Percentiles rank a stretch among this genome's conserved stretches.
Conservation (phyloP, 2,329 filamentous ascomycete genomes). For the Hymenoscyphus scutula region DNA sequence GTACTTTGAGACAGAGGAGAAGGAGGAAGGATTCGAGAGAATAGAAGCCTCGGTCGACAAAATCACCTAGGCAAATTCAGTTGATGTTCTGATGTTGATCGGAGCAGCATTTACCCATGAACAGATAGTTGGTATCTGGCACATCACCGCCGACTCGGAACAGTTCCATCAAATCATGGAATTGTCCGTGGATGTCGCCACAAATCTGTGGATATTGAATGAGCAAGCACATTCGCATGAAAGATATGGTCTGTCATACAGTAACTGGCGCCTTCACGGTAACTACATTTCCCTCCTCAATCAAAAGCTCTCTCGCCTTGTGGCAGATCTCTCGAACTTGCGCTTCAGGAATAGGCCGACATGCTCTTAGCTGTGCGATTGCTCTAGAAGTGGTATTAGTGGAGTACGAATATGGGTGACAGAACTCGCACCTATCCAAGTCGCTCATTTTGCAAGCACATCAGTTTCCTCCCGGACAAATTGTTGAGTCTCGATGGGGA, state of each 20-base stretch:
- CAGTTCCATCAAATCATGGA: slow-evolving; percentile 95
- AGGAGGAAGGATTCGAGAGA: slow-evolving; percentile 95
- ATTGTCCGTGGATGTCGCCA: slow-evolving; percentile 95
- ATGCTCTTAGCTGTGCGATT: slow-evolving; percentile 92
- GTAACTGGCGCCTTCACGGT: slow-evolving; percentile 93
- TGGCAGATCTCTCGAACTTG: slow-evolving; percentile 97
- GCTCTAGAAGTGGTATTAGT: slow-evolving; percentile 55
- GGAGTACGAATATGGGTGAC: slow-evolving; percentile 1
- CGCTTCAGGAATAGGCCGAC: slow-evolving; percentile 90
- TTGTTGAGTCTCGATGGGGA: background rate
- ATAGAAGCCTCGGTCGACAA: slow-evolving; percentile 97
- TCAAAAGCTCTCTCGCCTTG: slow-evolving; percentile 91
- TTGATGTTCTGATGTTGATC: background rate
- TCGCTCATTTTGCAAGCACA: slow-evolving; percentile 69
- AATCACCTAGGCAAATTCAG: slow-evolving; percentile 64
- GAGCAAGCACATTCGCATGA: slow-evolving; percentile 18
- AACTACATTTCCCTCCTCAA: slow-evolving; percentile 97
- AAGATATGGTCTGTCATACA: slow-evolving; percentile 45
- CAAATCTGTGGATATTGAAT: slow-evolving; percentile 62
- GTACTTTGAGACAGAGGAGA: slow-evolving; percentile 91
- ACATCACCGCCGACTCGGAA: slow-evolving; percentile 92
- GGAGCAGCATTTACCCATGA: slow-evolving; percentile 69
- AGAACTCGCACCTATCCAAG: slow-evolving; percentile 70
- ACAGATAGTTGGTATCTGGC: slow-evolving; percentile 93
- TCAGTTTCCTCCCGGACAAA: background rate